phyloP scores from a whole-genome alignment of 345 rosid genomes.

The Ceriops decandra region DNA sequence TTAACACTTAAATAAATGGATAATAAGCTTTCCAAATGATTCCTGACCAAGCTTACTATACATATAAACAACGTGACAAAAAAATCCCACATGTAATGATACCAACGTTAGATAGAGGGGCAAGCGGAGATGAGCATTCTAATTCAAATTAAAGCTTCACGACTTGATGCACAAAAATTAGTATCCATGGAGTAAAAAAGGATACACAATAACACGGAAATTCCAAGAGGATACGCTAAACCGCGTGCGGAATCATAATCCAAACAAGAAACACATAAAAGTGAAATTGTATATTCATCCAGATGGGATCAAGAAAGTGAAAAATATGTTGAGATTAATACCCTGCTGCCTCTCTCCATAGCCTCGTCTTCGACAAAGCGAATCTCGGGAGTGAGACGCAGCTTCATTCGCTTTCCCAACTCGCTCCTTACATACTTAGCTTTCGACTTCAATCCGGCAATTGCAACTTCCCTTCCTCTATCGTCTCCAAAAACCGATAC shows the following conservation, averaged over 20 bases:
- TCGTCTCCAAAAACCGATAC: slow-evolving; percentile 96
- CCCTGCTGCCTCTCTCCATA: slow-evolving; percentile 91
- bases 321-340: slow-evolving; percentile 21
- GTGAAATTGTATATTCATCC: neutral
- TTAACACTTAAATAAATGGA: neutral
- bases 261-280: too few species aligned
- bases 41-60: too few species aligned
- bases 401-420: slow-evolving; percentile 85
- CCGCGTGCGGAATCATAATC: too few species aligned
- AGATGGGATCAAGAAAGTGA: neutral
- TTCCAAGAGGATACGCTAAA: too few species aligned
- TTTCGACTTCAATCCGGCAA: slow-evolving; percentile 81
- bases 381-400: slow-evolving; percentile 84
- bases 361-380: slow-evolving; percentile 88
- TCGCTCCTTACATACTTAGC: slow-evolving; percentile 70
- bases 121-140: too few species aligned
- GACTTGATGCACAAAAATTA: neutral
- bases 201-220: too few species aligned
- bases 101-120: too few species aligned
- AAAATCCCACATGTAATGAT: neutral
- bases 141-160: neutral
- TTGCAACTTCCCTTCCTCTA: slow-evolving; percentile 83
- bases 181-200: too few species aligned
- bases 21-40: neutral
- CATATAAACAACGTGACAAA: neutral